Base-by-base conservation (phyloP, 2,329 filamentous ascomycete genomes). In the Arthrocladium fulminans region DNA sequence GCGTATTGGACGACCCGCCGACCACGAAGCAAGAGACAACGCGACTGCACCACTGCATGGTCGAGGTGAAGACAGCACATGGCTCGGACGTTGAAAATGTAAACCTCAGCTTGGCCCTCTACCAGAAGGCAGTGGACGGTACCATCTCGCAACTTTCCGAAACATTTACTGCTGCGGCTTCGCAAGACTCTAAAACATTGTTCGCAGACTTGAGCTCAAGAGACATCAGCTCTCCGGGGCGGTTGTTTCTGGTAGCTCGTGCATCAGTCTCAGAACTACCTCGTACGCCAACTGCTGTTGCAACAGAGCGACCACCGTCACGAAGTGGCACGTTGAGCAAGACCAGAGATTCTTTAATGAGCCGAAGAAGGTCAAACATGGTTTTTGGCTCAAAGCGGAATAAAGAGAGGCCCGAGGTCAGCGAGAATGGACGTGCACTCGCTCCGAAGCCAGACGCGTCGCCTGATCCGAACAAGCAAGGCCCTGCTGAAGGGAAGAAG, bases 191-290 rank as follows among this genome's bases (percentile, higher is more conserved):
- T 62, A 87, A 84, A 61, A 94, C 88, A 0, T 73, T 98, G 2
- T 96, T 97, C 57, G 83, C 87, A 2, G 88, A 97, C 59, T 71
- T 98, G 15, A 87, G 82, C 32, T 78, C 86, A 1, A 77, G 81
- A 42, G 89, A 96, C 59, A 72, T 83, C 49, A 78, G 78, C n/a
- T 75, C 81, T 57, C 46, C 51, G 22, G 74, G 72, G 9, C 69
- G 88, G 45, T 68, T 97, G 17, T 96, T 86, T 62, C 74, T 98
- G 1, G 81, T 96, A 2, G 84, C 92, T 54, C 88, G 86, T 59
- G 78, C 96, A 6, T 75, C 88, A 42, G 76, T 81, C 2, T 73
- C 74, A 42, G 77, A 80, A 60, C 67, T 68, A 15, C 60, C 65
- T 15, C 64, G 64, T 22, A 53, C 59, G 13, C 45, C 51, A 5